phyloP scores from a whole-genome alignment of 805 yeast genomes.

The Candida andamanensis region DNA sequence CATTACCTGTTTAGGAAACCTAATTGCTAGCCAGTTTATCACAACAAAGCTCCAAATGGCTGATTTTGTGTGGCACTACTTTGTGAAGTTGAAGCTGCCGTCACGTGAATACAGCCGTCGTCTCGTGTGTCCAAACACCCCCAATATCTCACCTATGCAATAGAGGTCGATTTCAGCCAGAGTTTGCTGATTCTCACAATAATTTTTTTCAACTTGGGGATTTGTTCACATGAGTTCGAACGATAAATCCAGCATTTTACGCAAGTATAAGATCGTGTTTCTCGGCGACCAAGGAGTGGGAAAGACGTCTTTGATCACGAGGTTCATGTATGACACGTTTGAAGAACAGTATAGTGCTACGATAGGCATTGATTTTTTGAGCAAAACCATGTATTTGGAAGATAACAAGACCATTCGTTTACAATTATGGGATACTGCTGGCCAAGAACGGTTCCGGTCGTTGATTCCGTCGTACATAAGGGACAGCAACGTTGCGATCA shows the following conservation, averaged over 20 bases:
- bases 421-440: slow-evolving; percentile 97
- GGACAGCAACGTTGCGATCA: slow-evolving; percentile 95
- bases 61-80: too few species aligned
- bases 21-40: not conserved
- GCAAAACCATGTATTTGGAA: slow-evolving; percentile 91
- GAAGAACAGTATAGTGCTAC: slow-evolving; percentile 97
- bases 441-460: slow-evolving; percentile 93
- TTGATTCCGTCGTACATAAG: slow-evolving; percentile 93
- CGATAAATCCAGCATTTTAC: slow-evolving; percentile 36
- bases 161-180: too few species aligned
- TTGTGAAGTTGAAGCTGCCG: too few species aligned
- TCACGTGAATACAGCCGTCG: too few species aligned
- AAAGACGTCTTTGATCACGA: slow-evolving; percentile 90
- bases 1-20: not conserved
- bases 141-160: too few species aligned
- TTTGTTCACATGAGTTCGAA: slow-evolving; percentile 15
- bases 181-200: too few species aligned
- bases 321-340: slow-evolving; percentile 96
- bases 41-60: too few species aligned
- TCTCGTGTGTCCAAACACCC: too few species aligned
- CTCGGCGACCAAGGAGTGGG: slow-evolving; percentile 98
- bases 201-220: too few species aligned
- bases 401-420: slow-evolving; percentile 87
- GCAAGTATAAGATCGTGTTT: slow-evolving; percentile 85
- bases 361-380: slow-evolving; percentile 91